phyloP scores from a whole-genome alignment of 2,329 filamentous ascomycete genomes.

The Claviceps arundinis region DNA sequence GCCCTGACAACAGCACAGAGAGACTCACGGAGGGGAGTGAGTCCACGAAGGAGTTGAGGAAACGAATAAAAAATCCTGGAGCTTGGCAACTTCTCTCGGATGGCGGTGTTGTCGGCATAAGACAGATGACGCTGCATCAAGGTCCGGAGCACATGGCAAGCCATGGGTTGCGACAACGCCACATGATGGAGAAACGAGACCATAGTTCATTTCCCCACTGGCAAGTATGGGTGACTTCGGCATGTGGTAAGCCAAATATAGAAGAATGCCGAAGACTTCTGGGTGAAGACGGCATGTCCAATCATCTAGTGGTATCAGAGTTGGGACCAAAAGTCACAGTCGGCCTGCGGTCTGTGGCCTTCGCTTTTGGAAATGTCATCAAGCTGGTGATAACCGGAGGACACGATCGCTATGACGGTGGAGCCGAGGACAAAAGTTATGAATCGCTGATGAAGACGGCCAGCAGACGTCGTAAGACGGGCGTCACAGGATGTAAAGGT shows the following conservation, averaged over 20 bases:
- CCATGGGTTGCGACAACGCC: slow-evolving; percentile 2
- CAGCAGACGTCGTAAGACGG: slow-evolving; percentile 24
- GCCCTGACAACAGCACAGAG: slow-evolving; percentile 19
- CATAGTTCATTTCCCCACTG: slow-evolving; percentile 19
- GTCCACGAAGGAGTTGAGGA: slow-evolving; percentile 36
- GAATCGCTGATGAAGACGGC: slow-evolving; percentile 22
- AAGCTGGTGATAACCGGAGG: slow-evolving; percentile 55
- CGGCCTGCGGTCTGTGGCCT: slow-evolving; percentile 51
- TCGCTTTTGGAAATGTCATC: slow-evolving; percentile 59
- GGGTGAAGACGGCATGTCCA: slow-evolving; percentile 25
- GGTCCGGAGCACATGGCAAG: neutral
- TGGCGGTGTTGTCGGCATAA: slow-evolving; percentile 50
- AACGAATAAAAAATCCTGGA: slow-evolving; percentile 48
- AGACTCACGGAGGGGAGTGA: slow-evolving; percentile 37
- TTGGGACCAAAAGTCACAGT: slow-evolving; percentile 52
- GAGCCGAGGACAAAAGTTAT: slow-evolving; percentile 15
- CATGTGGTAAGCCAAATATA: slow-evolving; percentile 28
- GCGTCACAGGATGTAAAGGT: slow-evolving; percentile 11
- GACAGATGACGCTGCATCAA: slow-evolving; percentile 25
- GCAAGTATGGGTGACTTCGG: slow-evolving; percentile 42
- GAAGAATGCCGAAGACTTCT: slow-evolving; percentile 34
- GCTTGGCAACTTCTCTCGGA: slow-evolving; percentile 49
- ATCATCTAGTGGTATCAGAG: slow-evolving; percentile 49
- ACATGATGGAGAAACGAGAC: neutral
- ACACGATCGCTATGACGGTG: slow-evolving; percentile 46